phyloP scores from a whole-genome alignment of 73 alveolate species.

The Stentor coeruleus region DNA sequence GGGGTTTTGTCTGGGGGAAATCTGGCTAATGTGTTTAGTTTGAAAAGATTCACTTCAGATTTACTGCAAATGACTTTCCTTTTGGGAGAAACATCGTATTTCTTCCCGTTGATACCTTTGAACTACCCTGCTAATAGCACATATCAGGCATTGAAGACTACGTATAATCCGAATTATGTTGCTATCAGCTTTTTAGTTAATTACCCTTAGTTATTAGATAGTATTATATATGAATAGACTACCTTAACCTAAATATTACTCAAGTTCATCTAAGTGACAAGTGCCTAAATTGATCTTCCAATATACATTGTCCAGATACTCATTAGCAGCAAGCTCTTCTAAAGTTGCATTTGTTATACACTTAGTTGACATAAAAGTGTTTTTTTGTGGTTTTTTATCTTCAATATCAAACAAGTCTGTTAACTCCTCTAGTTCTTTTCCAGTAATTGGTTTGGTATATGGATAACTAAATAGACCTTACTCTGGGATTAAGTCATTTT shows the following conservation, averaged over 20 bases:
- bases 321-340: neutral
- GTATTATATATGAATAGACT: too few species aligned
- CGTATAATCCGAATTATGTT: too few species aligned
- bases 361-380: neutral
- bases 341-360: neutral
- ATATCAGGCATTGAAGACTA: too few species aligned
- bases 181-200: too few species aligned
- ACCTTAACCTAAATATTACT: too few species aligned
- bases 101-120: neutral
- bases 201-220: too few species aligned
- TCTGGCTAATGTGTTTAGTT: neutral
- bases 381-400: neutral
- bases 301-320: neutral
- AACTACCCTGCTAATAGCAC: too few species aligned
- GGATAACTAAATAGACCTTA: neutral
- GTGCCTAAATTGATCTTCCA: neutral
- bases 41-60: neutral
- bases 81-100: neutral
- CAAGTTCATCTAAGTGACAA: neutral
- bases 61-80: neutral
- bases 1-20: neutral
- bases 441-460: neutral
- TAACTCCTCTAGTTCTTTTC: slow-evolving; percentile 21
- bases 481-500: slow-evolving; percentile 7
- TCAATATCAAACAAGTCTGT: neutral